Evolutionary conservation across 2,329 filamentous ascomycete species (phyloP).

Genomic region (Huntiella moniliformis): DNA sequence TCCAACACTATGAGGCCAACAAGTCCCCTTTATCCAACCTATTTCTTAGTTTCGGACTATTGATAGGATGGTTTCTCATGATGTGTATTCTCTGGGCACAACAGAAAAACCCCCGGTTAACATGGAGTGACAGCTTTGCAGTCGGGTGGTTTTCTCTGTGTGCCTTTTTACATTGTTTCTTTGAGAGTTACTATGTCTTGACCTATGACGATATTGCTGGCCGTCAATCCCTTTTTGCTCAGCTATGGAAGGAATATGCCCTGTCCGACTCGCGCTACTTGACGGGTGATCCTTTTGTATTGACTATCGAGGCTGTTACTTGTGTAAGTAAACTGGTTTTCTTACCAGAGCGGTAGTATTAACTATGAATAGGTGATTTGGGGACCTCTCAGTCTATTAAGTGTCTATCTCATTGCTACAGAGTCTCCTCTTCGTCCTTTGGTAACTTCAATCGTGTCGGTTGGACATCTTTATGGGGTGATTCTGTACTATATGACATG

Average conservation of each 20-base stretch:
- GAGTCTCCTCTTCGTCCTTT: conserved; percentile 28
- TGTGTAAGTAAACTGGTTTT: conserved; percentile 34
- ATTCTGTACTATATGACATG: conserved; percentile 43
- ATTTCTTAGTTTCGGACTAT: neutral
- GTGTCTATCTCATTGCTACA: conserved; percentile 26
- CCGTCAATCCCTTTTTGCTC: conserved; percentile 55
- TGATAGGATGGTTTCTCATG: conserved; percentile 3
- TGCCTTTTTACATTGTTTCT: conserved; percentile 57
- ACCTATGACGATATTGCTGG: conserved; percentile 43
- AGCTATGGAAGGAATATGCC: conserved; percentile 87
- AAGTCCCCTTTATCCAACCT: conserved; percentile 25
- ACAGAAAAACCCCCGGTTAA: neutral
- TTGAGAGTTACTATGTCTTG: conserved; percentile 72
- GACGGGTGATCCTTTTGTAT: conserved; percentile 61
- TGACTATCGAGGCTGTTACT: conserved; percentile 76
- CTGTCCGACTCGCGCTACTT: conserved; percentile 76
- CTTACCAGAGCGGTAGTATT: too few species aligned
- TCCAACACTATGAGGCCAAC: conserved; percentile 49
- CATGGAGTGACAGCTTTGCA: neutral
- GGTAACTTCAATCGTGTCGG: conserved; percentile 30
- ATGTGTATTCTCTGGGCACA: neutral
- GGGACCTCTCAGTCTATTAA: conserved; percentile 38
- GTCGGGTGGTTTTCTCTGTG: conserved; percentile 9
- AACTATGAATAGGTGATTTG: conserved; percentile 25
- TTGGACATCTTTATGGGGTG: conserved; percentile 42